Conservation (phyloP, 2,329 filamentous ascomycete species). For the Xylariales sp. region DNA sequence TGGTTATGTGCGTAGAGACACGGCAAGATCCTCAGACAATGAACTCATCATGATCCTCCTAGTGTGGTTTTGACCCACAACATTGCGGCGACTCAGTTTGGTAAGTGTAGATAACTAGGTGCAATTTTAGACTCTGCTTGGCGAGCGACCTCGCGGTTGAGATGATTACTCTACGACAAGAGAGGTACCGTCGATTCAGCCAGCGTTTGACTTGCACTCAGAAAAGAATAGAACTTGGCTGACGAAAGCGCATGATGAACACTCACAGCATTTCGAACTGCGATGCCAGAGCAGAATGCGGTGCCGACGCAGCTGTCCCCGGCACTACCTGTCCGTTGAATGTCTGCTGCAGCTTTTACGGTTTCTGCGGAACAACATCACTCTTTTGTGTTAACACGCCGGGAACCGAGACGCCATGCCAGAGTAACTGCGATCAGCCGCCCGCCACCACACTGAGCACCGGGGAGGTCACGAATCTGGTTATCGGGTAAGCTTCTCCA, state of each 20-base stretch:
- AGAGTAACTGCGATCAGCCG: too few relatives aligned
- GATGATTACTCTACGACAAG: constrained; percentile 7
- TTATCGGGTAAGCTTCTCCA: constrained; percentile 4
- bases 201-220: neutral
- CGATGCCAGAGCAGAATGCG: too few relatives aligned
- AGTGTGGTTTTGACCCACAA: constrained; percentile 14
- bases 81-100: constrained; percentile 2
- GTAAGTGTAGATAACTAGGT: constrained; percentile 13
- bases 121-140: constrained; percentile 8
- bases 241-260: neutral
- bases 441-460: constrained; percentile 5
- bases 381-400: neutral
- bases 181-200: neutral
- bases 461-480: constrained; percentile 16
- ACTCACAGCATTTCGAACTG: constrained; percentile 11
- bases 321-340: too few relatives aligned
- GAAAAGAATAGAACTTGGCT: constrained; percentile 13
- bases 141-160: constrained; percentile 1
- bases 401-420: too few relatives aligned
- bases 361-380: too few relatives aligned
- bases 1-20: constrained; percentile 8
- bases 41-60: constrained; percentile 8
- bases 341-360: too few relatives aligned
- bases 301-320: too few relatives aligned
- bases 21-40: neutral